A percentile compares a stretch with the other conserved stretches of the same genome.
Conservation (phyloP, 1,139 yeast genomes). For the Nakaseomyces uthaithaninus region DNA sequence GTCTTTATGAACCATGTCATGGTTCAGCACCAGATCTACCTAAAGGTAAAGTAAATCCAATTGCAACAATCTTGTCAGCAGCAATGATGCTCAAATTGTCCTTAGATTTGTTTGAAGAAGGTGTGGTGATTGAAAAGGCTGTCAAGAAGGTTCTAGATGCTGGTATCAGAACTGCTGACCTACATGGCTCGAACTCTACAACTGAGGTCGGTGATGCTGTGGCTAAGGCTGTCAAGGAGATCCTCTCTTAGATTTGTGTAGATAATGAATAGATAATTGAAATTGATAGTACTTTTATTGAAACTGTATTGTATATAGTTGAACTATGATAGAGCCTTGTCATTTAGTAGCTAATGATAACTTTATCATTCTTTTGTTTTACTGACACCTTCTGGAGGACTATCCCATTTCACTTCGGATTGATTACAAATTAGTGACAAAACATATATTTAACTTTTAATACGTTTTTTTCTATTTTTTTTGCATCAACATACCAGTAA, state of each 20-base stretch:
- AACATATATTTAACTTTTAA: too few relatives aligned
- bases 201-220: constrained; percentile 90
- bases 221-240: constrained; percentile 58
- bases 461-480: too few relatives aligned
- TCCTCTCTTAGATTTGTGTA: constrained; percentile 29
- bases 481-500: too few relatives aligned
- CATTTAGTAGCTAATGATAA: too few relatives aligned
- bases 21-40: constrained; percentile 97
- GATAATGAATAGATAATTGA: too few relatives aligned
- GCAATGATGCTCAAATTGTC: constrained; percentile 96
- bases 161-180: constrained; percentile 85
- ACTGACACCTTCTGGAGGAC: too few relatives aligned
- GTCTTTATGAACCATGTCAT: constrained; percentile 96
- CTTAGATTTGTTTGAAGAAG: constrained; percentile 72
- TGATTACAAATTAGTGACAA: too few relatives aligned
- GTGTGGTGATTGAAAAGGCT: constrained; percentile 82
- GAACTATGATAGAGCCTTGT: too few relatives aligned
- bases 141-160: constrained; percentile 72
- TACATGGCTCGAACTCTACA: constrained; percentile 74
- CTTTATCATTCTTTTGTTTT: too few relatives aligned
- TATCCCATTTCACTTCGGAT: too few relatives aligned
- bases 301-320: too few relatives aligned
- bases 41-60: constrained; percentile 81
- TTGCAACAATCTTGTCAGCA: constrained; percentile 88
- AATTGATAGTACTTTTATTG: too few relatives aligned